Conservation (phyloP, 495 filamentous ascomycete species). For the Tricharina praecox region DNA sequence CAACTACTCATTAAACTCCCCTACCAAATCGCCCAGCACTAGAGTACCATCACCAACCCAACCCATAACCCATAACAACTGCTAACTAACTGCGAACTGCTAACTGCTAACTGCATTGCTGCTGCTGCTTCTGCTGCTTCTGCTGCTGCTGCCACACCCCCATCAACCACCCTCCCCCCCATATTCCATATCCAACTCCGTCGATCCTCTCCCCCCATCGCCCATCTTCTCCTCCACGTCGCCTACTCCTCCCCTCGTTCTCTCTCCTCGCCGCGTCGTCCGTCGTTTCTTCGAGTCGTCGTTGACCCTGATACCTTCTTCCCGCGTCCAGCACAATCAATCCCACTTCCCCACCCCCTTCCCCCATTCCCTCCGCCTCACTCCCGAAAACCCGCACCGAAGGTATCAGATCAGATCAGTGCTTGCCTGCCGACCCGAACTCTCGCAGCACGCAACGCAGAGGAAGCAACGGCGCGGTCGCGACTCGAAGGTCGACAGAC, state of each 20-base stretch:
- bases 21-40: slow-evolving; percentile 25
- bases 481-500: too few species aligned
- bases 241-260: too few species aligned
- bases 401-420: too few species aligned
- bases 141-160: slow-evolving; percentile 18
- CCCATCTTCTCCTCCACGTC: slow-evolving; percentile 4
- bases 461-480: too few species aligned
- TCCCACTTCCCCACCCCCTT: too few species aligned
- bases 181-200: slow-evolving; percentile 9
- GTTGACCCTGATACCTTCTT: background rate
- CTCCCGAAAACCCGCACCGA: too few species aligned
- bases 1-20: slow-evolving; percentile 26
- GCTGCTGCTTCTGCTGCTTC: too few species aligned
- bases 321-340: background rate
- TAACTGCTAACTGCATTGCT: too few species aligned
- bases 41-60: slow-evolving; percentile 5
- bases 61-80: background rate
- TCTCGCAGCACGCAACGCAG: too few species aligned
- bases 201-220: slow-evolving; percentile 8
- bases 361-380: too few species aligned
- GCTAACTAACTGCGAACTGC: too few species aligned
- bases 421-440: too few species aligned
- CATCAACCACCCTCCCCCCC: slow-evolving; percentile 12
- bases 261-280: background rate
- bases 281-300: background rate